Evolutionary conservation across 2,329 filamentous ascomycete species (phyloP).

Genomic region (Fusarium tjaetaba): DNA sequence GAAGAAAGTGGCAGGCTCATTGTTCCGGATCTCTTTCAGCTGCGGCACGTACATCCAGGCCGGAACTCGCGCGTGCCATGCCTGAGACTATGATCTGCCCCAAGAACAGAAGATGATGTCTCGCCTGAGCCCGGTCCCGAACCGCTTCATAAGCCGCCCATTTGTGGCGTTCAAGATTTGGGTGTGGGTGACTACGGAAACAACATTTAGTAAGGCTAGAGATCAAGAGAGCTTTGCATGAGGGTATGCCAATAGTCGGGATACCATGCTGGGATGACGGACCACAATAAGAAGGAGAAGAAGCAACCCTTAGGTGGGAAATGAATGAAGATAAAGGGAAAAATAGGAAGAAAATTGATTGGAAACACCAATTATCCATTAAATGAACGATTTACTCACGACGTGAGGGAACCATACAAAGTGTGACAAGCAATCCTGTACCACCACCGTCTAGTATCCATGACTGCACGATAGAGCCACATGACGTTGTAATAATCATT

Average conservation of each 20-base stretch:
- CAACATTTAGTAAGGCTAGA: accelerated
- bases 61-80: background rate
- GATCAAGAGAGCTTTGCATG: background rate
- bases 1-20: background rate
- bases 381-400: background rate
- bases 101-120: background rate
- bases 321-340: background rate
- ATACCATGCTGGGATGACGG: too few species aligned
- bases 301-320: too few species aligned
- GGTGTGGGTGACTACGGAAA: background rate
- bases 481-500: background rate
- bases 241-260: too few species aligned
- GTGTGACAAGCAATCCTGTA: background rate
- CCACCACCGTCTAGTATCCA: background rate
- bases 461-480: background rate
- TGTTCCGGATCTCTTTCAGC: background rate
- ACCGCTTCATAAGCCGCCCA: background rate
- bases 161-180: background rate
- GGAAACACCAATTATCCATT: accelerated
- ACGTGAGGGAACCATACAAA: background rate
- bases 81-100: background rate
- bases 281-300: too few species aligned
- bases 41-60: background rate
- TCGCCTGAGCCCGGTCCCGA: background rate
- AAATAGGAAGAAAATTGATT: accelerated